Evolutionary conservation across 495 filamentous ascomycete genomes (phyloP).

Genomic region (Talaromyces ruber): DNA sequence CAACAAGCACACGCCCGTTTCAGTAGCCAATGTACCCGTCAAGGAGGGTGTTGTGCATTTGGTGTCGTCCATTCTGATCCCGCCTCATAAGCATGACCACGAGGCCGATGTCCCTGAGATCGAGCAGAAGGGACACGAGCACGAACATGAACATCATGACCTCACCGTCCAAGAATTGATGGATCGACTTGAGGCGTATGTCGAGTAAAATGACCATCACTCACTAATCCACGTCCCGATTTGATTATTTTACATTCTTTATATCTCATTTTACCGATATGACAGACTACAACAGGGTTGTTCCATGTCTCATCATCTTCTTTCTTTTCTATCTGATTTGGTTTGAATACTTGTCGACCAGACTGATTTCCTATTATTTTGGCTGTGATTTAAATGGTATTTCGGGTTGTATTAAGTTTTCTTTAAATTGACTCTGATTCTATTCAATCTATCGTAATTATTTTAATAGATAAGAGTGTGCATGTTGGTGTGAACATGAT

Average conservation of each 20-base stretch:
- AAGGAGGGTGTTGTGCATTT: conserved; percentile 7
- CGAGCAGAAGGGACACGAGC: not conserved
- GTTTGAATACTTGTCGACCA: not conserved
- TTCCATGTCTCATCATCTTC: not conserved
- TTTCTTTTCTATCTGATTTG: not conserved
- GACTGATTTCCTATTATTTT: not conserved
- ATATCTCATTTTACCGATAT: not conserved
- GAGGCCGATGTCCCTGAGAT: not conserved
- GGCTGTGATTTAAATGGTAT: not conserved
- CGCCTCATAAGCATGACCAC: not conserved
- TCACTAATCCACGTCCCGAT: not conserved
- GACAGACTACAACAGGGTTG: not conserved
- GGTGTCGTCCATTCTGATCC: conserved; percentile 1
- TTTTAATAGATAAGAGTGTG: not conserved
- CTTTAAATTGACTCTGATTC: not conserved
- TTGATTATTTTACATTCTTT: not conserved
- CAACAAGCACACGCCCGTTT: conserved; percentile 18
- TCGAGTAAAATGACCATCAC: not conserved
- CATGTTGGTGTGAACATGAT: not conserved
- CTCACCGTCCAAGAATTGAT: conserved; percentile 2
- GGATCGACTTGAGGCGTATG: not conserved
- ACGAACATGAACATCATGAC: not conserved
- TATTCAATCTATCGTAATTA: not conserved
- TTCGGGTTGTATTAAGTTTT: not conserved
- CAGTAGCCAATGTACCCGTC: conserved; percentile 16